Evolutionary conservation across 31 red algal genomes (phyloP).

Genomic region (Bonnemaisonia californica): DNA sequence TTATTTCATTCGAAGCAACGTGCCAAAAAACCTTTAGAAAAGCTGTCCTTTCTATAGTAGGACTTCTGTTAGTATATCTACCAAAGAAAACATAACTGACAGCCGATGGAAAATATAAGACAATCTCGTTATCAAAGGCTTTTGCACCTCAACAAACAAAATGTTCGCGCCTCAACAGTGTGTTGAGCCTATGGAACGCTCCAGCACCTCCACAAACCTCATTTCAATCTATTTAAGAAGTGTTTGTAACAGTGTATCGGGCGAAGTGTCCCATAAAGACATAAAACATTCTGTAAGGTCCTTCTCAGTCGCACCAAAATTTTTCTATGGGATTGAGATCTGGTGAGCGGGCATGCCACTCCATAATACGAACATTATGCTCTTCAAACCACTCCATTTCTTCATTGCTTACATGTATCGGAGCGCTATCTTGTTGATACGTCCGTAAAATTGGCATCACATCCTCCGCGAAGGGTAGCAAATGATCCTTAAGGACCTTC

Average conservation of each 20-base stretch:
- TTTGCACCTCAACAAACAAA: no score
- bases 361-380: neutral
- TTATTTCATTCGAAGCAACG: no score
- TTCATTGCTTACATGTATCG: no score
- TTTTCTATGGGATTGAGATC: conserved; percentile 15
- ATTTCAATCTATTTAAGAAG: neutral
- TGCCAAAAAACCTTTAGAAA: no score
- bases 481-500: neutral
- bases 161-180: no score
- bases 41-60: no score
- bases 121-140: no score
- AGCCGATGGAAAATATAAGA: no score
- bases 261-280: neutral
- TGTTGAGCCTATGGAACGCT: no score
- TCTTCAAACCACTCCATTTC: conserved; percentile 1
- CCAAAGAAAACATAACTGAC: no score
- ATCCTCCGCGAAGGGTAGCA: neutral
- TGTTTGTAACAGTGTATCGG: neutral
- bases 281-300: conserved; percentile 3
- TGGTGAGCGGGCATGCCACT: neutral
- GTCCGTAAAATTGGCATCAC: no score
- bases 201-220: neutral
- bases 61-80: no score
- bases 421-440: neutral
- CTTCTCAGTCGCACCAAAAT: neutral